Evolutionary conservation across 805 yeast genomes (phyloP).

Genomic region (Sugiyamaella lignohabitans): DNA sequence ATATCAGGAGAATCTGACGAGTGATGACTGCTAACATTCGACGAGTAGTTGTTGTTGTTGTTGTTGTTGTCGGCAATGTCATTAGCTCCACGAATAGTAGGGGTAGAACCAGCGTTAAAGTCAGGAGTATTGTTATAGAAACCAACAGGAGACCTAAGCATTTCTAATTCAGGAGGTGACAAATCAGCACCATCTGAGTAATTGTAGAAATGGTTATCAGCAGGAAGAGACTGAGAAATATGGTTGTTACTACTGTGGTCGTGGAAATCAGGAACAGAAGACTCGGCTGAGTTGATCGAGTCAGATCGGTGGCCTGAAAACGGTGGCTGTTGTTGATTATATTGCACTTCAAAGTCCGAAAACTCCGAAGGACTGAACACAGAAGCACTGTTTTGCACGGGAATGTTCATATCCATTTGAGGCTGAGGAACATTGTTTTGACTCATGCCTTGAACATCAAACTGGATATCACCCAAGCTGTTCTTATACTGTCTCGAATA

Average conservation of each 20-base stretch:
- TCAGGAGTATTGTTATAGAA: constrained; percentile 6
- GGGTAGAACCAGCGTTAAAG: constrained; percentile 1
- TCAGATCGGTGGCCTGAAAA: too few species aligned
- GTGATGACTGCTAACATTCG: not conserved
- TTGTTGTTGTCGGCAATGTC: constrained; percentile 1
- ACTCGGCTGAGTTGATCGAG: constrained; percentile 6
- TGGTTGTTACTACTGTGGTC: not conserved
- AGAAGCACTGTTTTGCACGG: too few species aligned
- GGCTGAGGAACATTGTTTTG: not conserved
- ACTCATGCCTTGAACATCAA: not conserved
- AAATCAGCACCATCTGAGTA: constrained; percentile 3
- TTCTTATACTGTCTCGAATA: not conserved
- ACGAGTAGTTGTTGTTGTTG: constrained; percentile 1
- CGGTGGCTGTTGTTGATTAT: too few species aligned
- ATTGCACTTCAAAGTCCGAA: too few species aligned
- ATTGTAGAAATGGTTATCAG: not conserved
- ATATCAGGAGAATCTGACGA: not conserved
- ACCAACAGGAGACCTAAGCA: constrained; percentile 6
- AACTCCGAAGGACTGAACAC: too few species aligned
- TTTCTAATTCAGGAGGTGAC: constrained; percentile 12
- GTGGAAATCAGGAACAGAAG: not conserved
- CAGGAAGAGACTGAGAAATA: not conserved
- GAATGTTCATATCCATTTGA: too few species aligned
- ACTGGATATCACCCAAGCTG: not conserved
- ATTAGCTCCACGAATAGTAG: not conserved